Conservation (phyloP, 2,329 filamentous ascomycete species). For the Zarea fungicola region DNA sequence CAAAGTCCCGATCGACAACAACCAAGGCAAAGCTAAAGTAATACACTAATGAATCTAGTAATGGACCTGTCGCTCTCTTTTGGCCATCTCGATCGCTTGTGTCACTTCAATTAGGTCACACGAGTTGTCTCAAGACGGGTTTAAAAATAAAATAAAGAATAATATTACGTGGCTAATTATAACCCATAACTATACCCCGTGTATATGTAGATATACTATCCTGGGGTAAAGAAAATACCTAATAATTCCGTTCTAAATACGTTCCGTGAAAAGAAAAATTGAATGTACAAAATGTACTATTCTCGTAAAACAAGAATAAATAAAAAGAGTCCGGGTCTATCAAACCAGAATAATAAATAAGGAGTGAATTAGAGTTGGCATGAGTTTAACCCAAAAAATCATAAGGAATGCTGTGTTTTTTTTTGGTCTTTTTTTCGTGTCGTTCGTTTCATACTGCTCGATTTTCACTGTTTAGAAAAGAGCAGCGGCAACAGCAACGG, state of each 20-base stretch:
- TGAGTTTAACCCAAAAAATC: not conserved
- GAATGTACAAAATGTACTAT: conserved; percentile 1
- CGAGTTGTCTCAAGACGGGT: no score
- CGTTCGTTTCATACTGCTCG: not conserved
- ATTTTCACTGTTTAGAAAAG: conserved; percentile 25
- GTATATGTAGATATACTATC: conserved; percentile 7
- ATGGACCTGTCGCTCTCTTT: no score
- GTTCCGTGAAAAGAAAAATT: not conserved
- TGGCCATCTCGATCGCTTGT: no score
- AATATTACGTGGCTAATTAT: conserved; percentile 9
- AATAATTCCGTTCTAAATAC: not conserved
- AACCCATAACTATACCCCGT: not conserved
- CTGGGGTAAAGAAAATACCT: not conserved
- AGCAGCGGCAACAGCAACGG: conserved; percentile 28
- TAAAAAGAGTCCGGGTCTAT: conserved; percentile 1
- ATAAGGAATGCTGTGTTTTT: not conserved
- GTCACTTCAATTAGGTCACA: no score
- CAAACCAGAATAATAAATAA: not conserved
- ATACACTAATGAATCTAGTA: no score
- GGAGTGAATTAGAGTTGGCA: not conserved
- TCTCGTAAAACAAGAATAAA: not conserved
- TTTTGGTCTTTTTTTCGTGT: not conserved
- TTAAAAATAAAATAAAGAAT: not conserved
- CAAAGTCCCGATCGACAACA: no score
- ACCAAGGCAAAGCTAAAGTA: no score